These are phyloP conservation scores for Arctium minus DNA, from an alignment of 129 eudicot genomes.

Conservation along the genomic window DNA sequence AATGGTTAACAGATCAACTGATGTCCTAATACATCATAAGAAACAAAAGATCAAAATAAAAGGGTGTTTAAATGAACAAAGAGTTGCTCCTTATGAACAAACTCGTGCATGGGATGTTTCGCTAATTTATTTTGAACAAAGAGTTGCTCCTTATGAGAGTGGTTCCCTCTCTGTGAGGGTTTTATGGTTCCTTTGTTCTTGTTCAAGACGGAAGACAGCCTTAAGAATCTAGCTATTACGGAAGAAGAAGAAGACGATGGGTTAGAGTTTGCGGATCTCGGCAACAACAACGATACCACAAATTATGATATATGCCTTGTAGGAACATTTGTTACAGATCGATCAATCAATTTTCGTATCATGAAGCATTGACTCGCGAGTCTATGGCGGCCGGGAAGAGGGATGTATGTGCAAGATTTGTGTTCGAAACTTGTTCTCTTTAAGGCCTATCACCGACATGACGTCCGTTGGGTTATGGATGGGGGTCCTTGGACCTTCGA, in stretches of 20 bases:
- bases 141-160: too few relatives aligned
- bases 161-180: too few relatives aligned
- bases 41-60: too few relatives aligned
- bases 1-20: neutral
- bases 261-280: neutral
- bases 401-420: neutral
- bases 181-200: too few relatives aligned
- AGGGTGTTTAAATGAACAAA: too few relatives aligned
- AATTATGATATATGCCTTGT: neutral
- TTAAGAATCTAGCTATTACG: too few relatives aligned
- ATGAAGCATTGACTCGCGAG: neutral
- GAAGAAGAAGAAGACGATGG: too few relatives aligned
- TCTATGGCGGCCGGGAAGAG: neutral
- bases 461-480: neutral
- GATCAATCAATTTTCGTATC: neutral
- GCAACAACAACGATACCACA: neutral
- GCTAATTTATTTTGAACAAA: too few relatives aligned
- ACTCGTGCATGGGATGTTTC: too few relatives aligned
- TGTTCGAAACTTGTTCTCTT: too few relatives aligned
- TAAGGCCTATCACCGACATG: neutral
- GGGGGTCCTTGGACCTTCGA: neutral
- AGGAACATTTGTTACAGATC: neutral
- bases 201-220: too few relatives aligned
- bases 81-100: too few relatives aligned
- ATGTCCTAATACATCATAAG: neutral